Conservation (phyloP, 768 basidiomycete genomes). For the Hericium alpestre region DNA sequence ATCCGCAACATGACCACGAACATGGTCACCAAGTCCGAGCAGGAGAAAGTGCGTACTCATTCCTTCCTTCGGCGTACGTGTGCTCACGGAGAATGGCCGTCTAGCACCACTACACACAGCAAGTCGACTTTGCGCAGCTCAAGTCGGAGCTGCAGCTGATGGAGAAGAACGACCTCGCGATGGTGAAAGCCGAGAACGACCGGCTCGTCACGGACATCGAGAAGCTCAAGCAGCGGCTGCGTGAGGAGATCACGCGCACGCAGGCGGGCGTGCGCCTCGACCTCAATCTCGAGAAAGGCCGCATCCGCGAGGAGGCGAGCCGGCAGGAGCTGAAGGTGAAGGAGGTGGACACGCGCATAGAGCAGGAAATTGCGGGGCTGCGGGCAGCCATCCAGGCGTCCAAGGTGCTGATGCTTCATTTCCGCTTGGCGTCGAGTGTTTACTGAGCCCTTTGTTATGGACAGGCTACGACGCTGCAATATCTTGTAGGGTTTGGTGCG, state of each 20-base stretch:
- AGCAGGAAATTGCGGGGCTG: slow-evolving; percentile 86
- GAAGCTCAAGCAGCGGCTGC: slow-evolving; percentile 85
- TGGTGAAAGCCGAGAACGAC: slow-evolving; percentile 95
- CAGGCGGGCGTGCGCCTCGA: slow-evolving; percentile 91
- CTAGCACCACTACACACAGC: slow-evolving; percentile 86
- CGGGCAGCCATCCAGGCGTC: slow-evolving; percentile 78
- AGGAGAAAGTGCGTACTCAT: slow-evolving; percentile 68
- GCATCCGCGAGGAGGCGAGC: slow-evolving; percentile 87
- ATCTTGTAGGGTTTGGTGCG: slow-evolving; percentile 79
- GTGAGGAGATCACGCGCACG: slow-evolving; percentile 85
- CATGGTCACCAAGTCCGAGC: slow-evolving; percentile 92
- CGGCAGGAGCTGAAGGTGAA: slow-evolving; percentile 92
- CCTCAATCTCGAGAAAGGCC: slow-evolving; percentile 91
- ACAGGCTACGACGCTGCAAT: slow-evolving; percentile 78
- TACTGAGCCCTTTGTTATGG: not conserved
- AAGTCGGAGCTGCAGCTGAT: slow-evolving; percentile 93
- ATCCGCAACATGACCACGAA: slow-evolving; percentile 91
- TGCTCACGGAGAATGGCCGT: not conserved
- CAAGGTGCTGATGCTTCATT: slow-evolving; percentile 43
- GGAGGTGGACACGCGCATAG: slow-evolving; percentile 94
- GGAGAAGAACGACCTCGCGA: slow-evolving; percentile 93
- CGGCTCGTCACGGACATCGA: slow-evolving; percentile 85
- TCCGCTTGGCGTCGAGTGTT: not conserved
- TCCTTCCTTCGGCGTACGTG: not conserved
- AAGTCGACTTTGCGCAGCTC: slow-evolving; percentile 93